These are phyloP conservation scores for Neofusicoccum laricinum DNA, from an alignment of 2,329 filamentous ascomycete genomes.

Conservation along the genomic window DNA sequence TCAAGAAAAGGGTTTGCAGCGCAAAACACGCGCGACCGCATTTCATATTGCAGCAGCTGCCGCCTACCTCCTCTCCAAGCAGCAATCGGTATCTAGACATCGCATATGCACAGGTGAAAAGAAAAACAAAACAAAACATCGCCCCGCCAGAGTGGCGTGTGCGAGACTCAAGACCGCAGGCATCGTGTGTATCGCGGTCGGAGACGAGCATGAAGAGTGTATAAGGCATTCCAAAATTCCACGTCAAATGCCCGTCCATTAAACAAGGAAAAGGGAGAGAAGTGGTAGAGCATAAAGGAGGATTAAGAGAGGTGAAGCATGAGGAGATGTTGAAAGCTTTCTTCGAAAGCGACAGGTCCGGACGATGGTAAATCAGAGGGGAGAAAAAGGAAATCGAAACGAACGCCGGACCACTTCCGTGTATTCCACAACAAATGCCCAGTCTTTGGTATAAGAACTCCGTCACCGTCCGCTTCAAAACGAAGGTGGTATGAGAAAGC, in stretches of 20 bases:
- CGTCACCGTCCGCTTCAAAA: not conserved
- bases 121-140: not conserved
- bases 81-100: conserved; percentile 8
- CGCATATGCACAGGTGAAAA: not conserved
- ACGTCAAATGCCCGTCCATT: not conserved
- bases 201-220: not conserved
- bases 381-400: not conserved
- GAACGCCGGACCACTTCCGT: conserved; percentile 1
- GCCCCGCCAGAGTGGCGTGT: not conserved
- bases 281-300: not conserved
- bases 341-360: not conserved
- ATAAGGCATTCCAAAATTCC: not conserved
- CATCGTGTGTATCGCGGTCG: not conserved
- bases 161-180: not conserved
- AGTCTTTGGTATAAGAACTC: conserved; percentile 9
- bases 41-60: not conserved
- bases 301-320: not conserved
- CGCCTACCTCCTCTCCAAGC: not conserved
- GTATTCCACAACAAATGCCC: conserved; percentile 6
- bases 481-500: not conserved
- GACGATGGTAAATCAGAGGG: not conserved
- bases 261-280: not conserved
- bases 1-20: not conserved
- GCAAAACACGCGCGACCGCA: not conserved
- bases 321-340: not conserved